Conservation (phyloP, 2,329 filamentous ascomycete species). For the Cercospora nicotianae region DNA sequence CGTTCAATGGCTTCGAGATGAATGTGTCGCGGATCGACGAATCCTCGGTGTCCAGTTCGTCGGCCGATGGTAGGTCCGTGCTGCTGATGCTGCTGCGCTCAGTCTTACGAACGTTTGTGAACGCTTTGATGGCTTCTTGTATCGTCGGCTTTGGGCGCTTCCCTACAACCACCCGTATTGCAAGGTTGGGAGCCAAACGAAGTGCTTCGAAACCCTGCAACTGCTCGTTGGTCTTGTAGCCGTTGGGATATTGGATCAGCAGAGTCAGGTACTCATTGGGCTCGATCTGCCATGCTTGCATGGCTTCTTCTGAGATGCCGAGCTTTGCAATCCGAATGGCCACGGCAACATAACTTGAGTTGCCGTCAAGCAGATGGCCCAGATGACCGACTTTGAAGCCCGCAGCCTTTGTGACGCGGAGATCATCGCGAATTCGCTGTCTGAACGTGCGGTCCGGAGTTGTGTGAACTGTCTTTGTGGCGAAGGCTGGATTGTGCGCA, state of each 20-base stretch:
- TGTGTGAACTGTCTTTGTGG: slow-evolving; percentile 10
- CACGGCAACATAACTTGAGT: slow-evolving; percentile 60
- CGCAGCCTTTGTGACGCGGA: slow-evolving; percentile 59
- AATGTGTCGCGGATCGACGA: slow-evolving; percentile 58
- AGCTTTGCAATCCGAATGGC: slow-evolving; percentile 70
- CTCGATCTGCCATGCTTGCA: slow-evolving; percentile 74
- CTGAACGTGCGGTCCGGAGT: slow-evolving; percentile 19
- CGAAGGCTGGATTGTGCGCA: slow-evolving; percentile 17
- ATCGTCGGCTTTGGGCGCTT: slow-evolving; percentile 69
- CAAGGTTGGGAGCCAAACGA: slow-evolving; percentile 43
- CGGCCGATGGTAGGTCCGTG: slow-evolving; percentile 21
- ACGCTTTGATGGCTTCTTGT: slow-evolving; percentile 55
- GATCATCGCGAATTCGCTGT: slow-evolving; percentile 50
- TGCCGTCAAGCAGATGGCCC: slow-evolving; percentile 51
- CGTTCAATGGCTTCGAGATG: slow-evolving; percentile 70
- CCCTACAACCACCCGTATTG: slow-evolving; percentile 70
- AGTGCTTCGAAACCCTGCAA: slow-evolving; percentile 47
- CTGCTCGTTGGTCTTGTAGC: slow-evolving; percentile 62
- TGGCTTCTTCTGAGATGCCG: slow-evolving; percentile 69
- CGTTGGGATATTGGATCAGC: slow-evolving; percentile 63
- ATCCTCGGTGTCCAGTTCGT: slow-evolving; percentile 31
- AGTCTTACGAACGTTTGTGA: slow-evolving; percentile 44
- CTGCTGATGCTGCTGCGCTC: slow-evolving; percentile 21
- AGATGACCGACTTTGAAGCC: slow-evolving; percentile 71
- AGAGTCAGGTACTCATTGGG: slow-evolving; percentile 70